phyloP scores from a whole-genome alignment of 1,284 basidiomycete species.

The Sporisorium exsertum region DNA sequence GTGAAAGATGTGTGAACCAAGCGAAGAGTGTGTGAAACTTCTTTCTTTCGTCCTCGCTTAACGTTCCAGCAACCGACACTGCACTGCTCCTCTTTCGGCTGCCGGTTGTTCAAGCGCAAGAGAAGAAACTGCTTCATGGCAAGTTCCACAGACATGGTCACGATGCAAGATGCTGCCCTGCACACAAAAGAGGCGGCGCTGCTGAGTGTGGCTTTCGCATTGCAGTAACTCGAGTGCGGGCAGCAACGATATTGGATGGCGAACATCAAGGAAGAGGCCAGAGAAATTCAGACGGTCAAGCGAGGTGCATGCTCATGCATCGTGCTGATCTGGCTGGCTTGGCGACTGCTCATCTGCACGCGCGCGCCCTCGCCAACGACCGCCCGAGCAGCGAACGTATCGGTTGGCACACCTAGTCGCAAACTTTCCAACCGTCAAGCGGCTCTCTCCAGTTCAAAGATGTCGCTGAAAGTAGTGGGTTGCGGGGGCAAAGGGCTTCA shows the following conservation, averaged over 20 bases:
- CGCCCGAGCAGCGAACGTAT: background rate
- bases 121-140: background rate
- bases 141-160: background rate
- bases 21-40: conserved; percentile 1
- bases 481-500: background rate
- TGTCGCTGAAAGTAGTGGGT: background rate
- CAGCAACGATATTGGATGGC: background rate
- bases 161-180: conserved; percentile 2
- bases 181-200: background rate
- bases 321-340: background rate
- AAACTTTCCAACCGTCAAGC: background rate
- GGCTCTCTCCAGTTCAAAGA: background rate
- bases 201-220: conserved; percentile 5
- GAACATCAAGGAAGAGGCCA: no score
- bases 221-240: conserved; percentile 1
- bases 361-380: background rate
- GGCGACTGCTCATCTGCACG: background rate
- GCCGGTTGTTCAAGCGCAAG: background rate
- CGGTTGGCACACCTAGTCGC: no score
- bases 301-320: conserved; percentile 2
- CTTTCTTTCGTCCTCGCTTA: conserved; percentile 2
- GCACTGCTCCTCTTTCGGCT: background rate
- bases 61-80: background rate
- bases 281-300: background rate
- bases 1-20: background rate